Base-by-base conservation (phyloP, 257 asterid genomes). In the Solanum corneliomulleri region DNA sequence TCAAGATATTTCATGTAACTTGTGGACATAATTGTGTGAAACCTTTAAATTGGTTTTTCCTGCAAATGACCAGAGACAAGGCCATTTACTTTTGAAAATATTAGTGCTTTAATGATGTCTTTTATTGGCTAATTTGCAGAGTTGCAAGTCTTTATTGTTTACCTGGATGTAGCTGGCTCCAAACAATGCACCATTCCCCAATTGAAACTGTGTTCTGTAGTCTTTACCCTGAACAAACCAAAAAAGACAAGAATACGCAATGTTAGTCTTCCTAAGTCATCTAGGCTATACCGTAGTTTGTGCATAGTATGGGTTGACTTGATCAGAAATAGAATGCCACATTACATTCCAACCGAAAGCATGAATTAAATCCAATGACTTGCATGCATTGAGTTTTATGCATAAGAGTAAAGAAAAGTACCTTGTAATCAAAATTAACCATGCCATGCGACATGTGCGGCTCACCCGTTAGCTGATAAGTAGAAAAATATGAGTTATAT, bases 381-480 rank as follows among this genome's bases (percentile, higher is more conserved):
- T 37, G 39, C 7, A 37, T 37, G 39, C 39, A 6, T 6, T 35
- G 39, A 37, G 7, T 37, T 37, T 37, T 1, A 6, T 37, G 39
- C 39, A 37, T 37, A 72, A 11, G 14, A 39, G 4, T 45, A 37
- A 6, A 85, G 25, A 39, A 11, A 44, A 41, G 85, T 92, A 96
- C 99, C 99, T 97, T 97, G 88, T 97, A 97, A 91, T 97, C 99
- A 87, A 97, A 96, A 92, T 92, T 96, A 91, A 92, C 91, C 98
- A 96, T 93, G 85, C 96, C 97, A 80, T 97, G 98, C 1, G 99
- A 96, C 99, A 97, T 96, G 91, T 97, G 98, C 1, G 97, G 98
- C 88, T 97, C 99, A 87, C 86, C 89, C 6, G 98, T 92, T 84
- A 96, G 97, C 99, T 97, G 92, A 91, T 86, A 80, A 91, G 58